phyloP scores from a whole-genome alignment of 306 rosid genomes.

The Benincasa hispida region DNA sequence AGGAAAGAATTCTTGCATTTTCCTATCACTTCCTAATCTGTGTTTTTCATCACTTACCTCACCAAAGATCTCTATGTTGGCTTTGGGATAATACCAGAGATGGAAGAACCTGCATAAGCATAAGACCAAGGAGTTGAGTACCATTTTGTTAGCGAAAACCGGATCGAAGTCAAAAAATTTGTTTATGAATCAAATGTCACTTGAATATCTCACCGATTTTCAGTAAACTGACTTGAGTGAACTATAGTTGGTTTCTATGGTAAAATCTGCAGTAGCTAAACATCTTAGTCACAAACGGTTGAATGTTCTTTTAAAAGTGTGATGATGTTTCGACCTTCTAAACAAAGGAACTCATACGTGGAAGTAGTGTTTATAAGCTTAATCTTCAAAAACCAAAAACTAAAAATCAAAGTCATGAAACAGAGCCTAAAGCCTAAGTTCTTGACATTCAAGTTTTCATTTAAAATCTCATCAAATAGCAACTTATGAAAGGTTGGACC shows the following conservation, averaged over 20 bases:
- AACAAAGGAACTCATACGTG: too few relatives aligned
- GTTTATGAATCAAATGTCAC: background rate
- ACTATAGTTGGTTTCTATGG: background rate
- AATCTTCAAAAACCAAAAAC: too few relatives aligned
- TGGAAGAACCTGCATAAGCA: conserved; percentile 28
- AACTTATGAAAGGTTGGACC: background rate
- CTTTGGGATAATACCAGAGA: conserved; percentile 42
- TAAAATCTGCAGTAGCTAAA: background rate
- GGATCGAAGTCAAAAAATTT: background rate
- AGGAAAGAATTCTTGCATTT: background rate
- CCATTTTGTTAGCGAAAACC: background rate
- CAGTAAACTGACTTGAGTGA: background rate
- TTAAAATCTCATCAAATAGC: background rate
- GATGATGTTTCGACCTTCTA: too few relatives aligned
- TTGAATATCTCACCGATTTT: background rate
- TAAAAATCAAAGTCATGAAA: too few relatives aligned
- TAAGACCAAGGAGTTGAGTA: background rate
- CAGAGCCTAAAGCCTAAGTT: background rate
- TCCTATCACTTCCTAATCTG: background rate
- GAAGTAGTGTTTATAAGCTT: too few relatives aligned
- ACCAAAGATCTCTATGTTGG: conserved; percentile 28
- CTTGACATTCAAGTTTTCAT: background rate
- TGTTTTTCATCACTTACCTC: conserved; percentile 21
- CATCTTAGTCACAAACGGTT: background rate
- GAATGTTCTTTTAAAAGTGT: background rate